Evolutionary conservation across 495 filamentous ascomycete genomes (phyloP).

Genomic region (Immersiella caudata): DNA sequence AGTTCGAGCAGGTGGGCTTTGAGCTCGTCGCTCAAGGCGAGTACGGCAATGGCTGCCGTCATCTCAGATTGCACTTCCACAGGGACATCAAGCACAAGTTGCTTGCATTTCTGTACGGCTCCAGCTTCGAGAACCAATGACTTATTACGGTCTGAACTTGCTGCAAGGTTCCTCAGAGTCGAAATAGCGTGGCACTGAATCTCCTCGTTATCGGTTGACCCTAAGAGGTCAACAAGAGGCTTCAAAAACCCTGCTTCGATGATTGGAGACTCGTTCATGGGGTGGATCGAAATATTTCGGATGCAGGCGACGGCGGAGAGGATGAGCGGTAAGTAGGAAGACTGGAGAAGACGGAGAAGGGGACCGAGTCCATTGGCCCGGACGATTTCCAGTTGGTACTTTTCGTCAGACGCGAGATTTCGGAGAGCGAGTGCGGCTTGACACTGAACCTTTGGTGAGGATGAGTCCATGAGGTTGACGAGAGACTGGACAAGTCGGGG

Average conservation of each 20-base stretch:
- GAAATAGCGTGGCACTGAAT: conserved; percentile 99
- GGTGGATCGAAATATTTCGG: conserved; percentile 97
- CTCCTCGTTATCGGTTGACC: conserved; percentile 96
- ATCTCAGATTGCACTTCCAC: conserved; percentile 97
- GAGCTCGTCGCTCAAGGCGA: conserved; percentile 93
- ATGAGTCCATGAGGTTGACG: conserved; percentile 95
- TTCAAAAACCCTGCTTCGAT: conserved; percentile 96
- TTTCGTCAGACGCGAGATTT: conserved; percentile 96
- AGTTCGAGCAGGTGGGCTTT: conserved; percentile 89
- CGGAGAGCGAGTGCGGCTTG: conserved; percentile 93
- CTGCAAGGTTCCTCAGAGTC: conserved; percentile 91
- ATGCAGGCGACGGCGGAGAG: conserved; percentile 98
- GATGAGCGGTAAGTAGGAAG: conserved; percentile 91
- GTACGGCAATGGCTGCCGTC: conserved; percentile 97
- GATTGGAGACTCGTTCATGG: conserved; percentile 98
- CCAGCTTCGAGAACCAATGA: conserved; percentile 93
- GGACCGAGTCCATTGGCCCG: conserved; percentile 80
- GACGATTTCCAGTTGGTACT: conserved; percentile 98
- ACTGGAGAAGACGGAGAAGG: conserved; percentile 85
- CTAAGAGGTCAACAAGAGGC: conserved; percentile 89
- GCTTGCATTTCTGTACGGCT: conserved; percentile 97
- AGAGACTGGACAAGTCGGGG: conserved; percentile 87
- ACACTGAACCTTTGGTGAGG: conserved; percentile 96
- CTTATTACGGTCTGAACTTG: conserved; percentile 96
- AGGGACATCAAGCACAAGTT: conserved; percentile 89